Base-by-base conservation (phyloP, 202 grass and related monocot species). In the Digitaria exilis region DNA sequence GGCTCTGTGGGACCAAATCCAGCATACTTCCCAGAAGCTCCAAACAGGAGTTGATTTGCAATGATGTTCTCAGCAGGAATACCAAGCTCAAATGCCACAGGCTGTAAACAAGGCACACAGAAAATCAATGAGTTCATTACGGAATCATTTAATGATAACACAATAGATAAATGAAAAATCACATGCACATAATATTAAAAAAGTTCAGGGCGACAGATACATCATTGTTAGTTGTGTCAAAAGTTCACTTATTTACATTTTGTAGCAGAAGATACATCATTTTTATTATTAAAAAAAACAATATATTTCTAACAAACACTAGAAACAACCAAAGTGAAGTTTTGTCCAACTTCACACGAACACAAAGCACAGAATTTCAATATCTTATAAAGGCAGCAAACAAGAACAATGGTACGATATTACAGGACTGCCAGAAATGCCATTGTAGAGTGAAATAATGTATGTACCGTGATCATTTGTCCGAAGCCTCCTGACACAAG, bases 401-500 rank as follows among this genome's bases (percentile, higher is more conserved):
- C 34, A 11, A 10, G 32, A 69, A 55, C 5, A 15, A 46, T 18
- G 4, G 32, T 52, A 39, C 14, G 11, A 56, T 29, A 85, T 57
- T 57, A 30, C 12, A 77, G 9, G 26, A 81, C 34, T 59, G 50
- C 66, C 18, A 39, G 6, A 58, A 79, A 26, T 66, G 35, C 48
- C 66, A 2, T 7, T 19, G n/a, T 45, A 42, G 21, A 85, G 50
- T 45, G 9, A 55, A 81, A 85, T 66, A 44, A 73, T 57, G 9
- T 82, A 93, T 87, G 63, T 90, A 97, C 94, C 79, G 92, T 77
- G 63, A 97, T 94, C 94, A 97, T 94, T 85, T 97, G 94, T 39
- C 92, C 64, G 76, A 94, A 94, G 74, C 94, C 94, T 73, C 94
- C 91, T 68, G 94, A 97, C 61, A 97, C 75, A 78, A 97, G 87